Evolutionary conservation across 345 rosid genomes (phyloP).

Genomic region (Odontarrhena argentea): DNA sequence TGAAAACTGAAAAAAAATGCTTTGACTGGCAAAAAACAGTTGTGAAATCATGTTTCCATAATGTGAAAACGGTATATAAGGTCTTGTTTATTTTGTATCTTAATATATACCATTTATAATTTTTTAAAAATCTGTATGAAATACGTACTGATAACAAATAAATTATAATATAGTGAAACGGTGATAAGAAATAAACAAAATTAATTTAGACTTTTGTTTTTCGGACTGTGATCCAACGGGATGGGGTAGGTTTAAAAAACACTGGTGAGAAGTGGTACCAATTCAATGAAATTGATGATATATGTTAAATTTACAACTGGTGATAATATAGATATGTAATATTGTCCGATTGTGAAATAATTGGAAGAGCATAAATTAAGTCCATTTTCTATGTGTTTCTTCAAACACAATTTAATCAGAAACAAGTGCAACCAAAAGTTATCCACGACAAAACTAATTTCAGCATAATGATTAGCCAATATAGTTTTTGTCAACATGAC

Average conservation of each 20-base stretch:
- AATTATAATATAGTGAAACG: no score
- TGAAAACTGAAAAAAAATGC: no score
- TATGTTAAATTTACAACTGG: background rate
- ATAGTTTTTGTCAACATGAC: slow-evolving; percentile 36
- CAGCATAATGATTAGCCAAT: slow-evolving; percentile 36
- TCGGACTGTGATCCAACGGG: background rate
- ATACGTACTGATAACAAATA: no score
- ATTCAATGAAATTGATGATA: background rate
- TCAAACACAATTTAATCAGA: slow-evolving; percentile 39
- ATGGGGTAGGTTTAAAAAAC: slow-evolving; percentile 9
- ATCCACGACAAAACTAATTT: slow-evolving; percentile 16
- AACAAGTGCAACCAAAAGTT: slow-evolving; percentile 25
- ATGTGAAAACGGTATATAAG: no score
- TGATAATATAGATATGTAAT: background rate
- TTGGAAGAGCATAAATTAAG: slow-evolving; percentile 18
- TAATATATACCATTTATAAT: no score
- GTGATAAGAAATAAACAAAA: background rate
- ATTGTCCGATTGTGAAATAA: slow-evolving; percentile 16
- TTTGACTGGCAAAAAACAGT: no score
- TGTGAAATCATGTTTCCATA: no score
- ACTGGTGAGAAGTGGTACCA: background rate
- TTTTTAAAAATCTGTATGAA: no score
- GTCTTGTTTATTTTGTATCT: no score
- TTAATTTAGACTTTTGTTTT: background rate
- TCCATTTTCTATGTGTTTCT: slow-evolving; percentile 36